Conservation (phyloP, 2,329 filamentous ascomycete genomes). For the Fusarium concolor region DNA sequence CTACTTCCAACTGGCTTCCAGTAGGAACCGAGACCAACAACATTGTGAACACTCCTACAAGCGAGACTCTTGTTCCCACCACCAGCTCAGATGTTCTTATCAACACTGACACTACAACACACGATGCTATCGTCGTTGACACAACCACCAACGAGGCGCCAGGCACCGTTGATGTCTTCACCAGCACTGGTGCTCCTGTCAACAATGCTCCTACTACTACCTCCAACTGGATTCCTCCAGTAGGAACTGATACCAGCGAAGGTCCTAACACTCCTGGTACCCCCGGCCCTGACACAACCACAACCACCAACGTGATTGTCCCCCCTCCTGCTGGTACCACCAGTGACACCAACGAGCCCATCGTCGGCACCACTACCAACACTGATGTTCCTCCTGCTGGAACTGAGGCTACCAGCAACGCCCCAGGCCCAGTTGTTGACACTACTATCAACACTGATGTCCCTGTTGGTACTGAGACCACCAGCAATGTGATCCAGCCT, state of each 20-base stretch:
- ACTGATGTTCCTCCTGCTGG: background rate
- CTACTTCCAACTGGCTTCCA: no score
- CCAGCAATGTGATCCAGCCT: background rate
- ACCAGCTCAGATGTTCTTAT: background rate
- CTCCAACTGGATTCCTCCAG: constrained; percentile 3
- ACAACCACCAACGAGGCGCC: constrained; percentile 1
- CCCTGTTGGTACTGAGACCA: background rate
- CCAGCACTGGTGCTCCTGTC: background rate
- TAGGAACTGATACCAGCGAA: background rate
- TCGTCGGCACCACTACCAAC: background rate
- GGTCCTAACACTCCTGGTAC: background rate
- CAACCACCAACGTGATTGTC: background rate
- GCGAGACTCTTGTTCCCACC: background rate
- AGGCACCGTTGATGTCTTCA: background rate
- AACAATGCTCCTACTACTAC: background rate
- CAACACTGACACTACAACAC: background rate
- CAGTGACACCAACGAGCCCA: background rate
- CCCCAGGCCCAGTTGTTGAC: background rate
- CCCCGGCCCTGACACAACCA: background rate
- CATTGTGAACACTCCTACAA: no score
- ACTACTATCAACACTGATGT: background rate
- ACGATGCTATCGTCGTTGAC: background rate
- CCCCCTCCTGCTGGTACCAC: background rate
- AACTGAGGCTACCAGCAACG: background rate
- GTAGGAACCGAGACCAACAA: no score